phyloP scores from a whole-genome alignment of 768 basidiomycete species.

The Hygrocybe punicea region DNA sequence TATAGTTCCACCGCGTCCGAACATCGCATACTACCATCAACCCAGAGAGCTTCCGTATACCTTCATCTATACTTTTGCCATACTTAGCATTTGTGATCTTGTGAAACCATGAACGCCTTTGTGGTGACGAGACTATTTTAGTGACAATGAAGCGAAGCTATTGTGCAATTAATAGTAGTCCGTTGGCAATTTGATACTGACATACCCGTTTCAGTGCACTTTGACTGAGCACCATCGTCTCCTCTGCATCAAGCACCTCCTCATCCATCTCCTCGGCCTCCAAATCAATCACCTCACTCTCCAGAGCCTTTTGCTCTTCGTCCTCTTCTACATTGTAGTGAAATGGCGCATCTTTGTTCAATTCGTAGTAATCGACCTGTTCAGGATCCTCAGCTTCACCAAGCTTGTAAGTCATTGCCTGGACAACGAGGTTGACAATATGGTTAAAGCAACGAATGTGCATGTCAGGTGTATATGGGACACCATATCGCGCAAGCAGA shows the following conservation, averaged over 20 bases:
- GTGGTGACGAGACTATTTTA: no score
- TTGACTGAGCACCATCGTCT: no score
- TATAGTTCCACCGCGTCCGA: no score
- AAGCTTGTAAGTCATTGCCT: background rate
- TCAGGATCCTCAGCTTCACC: background rate
- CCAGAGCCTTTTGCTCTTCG: constrained; percentile 5
- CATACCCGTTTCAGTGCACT: no score
- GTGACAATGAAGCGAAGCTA: constrained; percentile 30
- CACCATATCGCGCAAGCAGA: constrained; percentile 22
- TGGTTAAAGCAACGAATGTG: constrained; percentile 34
- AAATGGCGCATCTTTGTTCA: background rate
- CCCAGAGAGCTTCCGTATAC: no score
- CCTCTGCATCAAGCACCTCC: no score
- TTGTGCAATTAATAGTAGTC: background rate
- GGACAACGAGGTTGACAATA: background rate
- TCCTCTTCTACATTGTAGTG: constrained; percentile 14
- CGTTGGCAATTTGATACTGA: no score
- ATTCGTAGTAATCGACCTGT: background rate
- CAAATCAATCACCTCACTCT: constrained; percentile 12
- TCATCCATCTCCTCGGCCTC: no score
- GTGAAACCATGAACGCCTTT: no score
- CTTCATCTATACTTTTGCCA: no score
- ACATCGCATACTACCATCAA: no score
- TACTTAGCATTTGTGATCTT: no score
- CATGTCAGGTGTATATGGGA: constrained; percentile 25